Evolutionary conservation across 1,284 basidiomycete species (phyloP).

Genomic region (Ceratorhiza oryzae-sativae): DNA sequence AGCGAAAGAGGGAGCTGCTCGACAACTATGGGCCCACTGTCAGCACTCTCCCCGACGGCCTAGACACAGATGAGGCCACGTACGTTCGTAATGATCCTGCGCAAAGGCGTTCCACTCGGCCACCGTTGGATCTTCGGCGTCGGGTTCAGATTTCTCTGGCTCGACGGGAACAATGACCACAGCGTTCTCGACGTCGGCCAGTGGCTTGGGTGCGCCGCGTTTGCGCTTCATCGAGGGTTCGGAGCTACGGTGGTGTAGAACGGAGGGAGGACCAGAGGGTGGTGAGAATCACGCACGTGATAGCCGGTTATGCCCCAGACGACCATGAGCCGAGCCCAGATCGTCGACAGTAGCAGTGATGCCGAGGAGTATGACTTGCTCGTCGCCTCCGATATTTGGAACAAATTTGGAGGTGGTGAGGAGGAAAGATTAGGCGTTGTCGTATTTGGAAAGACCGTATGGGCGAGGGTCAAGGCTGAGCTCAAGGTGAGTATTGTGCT

Average conservation of each 20-base stretch:
- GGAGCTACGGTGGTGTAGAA: not conserved
- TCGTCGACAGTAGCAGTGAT: slow-evolving; percentile 3
- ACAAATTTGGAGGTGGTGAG: not conserved
- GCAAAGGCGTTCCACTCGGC: slow-evolving; percentile 53
- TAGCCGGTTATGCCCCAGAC: not conserved
- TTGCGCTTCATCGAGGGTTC: slow-evolving; percentile 34
- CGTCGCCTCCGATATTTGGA: slow-evolving; percentile 5
- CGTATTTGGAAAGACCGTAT: not conserved
- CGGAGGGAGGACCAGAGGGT: not conserved
- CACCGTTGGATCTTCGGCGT: slow-evolving; percentile 28
- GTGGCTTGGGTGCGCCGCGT: slow-evolving; percentile 14
- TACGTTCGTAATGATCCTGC: slow-evolving; percentile 53
- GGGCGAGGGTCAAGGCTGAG: slow-evolving; percentile 1
- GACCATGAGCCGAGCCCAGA: slow-evolving; percentile 7
- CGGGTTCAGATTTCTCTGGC: slow-evolving; percentile 4
- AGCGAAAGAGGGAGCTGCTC: slow-evolving; percentile 61
- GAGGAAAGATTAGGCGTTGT: not conserved
- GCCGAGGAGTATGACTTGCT: not conserved
- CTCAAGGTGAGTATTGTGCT: slow-evolving; percentile 7
- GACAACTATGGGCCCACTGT: slow-evolving; percentile 51
- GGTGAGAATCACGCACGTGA: not conserved
- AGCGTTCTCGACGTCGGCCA: slow-evolving; percentile 16
- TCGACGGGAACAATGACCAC: slow-evolving; percentile 16
- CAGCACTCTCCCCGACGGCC: not conserved
- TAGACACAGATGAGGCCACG: not conserved